Base-by-base conservation (phyloP, 1,284 basidiomycete genomes). In the Puccinia novopanici region DNA sequence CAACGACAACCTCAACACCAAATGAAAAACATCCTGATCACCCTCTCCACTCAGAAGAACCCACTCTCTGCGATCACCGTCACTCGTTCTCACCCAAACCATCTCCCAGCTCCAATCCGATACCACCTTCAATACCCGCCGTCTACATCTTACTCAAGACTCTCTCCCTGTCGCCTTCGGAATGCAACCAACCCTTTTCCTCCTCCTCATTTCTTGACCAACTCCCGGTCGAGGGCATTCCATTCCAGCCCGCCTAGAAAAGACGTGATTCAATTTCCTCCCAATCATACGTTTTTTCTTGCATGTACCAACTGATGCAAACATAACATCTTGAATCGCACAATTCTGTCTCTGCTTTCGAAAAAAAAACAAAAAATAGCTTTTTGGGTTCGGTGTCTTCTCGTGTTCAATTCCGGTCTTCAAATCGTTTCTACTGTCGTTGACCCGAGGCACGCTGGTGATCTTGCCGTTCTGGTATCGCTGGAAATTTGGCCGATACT, bases 401-500 rank as follows among this genome's bases (percentile, higher is more conserved):
- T 79, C 77, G 17, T 79, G 77, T 68, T 79, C 77, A n/a, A 55
- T 79, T 6, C 77, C 77, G n/a, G 48, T 79, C 52, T 72, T 88
- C 63, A 88, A 88, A 82, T 85, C 85, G 19, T 83, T 83, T 6
- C 82, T 88, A 37, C 83, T 88, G 45, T 84, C 84, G 65, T 82
- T 88, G 9, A 87, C 87, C 17, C 83, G 88, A 48, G 84, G 86
- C 48, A 85, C 85, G 8, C 84, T 89, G 42, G 82, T 89, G 65
- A 84, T 87, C 71, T 83, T 89, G 17, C 88, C 88, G 4, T 88
- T 89, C 82, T 86, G 87, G 17, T 88, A 87, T 82, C 83, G 87
- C 42, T 87, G 86, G 83, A 85, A 54, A 79, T 54, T 79, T 10
- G 65, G 68, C 52, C 34, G 52, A 30, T 42, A 71, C 45, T 79